phyloP scores from a whole-genome alignment of 1,284 basidiomycete genomes.

The Cutaneotrichosporon sp. region DNA sequence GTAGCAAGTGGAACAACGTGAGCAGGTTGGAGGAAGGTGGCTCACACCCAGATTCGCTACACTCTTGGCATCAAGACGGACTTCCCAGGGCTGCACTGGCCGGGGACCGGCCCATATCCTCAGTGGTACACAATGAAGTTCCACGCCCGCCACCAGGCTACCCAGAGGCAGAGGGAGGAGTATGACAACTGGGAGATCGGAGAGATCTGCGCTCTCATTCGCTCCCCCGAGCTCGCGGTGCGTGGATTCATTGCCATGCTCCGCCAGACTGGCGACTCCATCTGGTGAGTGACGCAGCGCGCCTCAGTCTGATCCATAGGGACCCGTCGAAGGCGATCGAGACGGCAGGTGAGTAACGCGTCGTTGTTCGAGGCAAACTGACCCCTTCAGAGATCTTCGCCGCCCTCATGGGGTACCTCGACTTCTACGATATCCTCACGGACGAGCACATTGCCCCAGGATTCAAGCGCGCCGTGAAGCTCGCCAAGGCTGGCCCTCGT shows the following conservation, averaged over 20 bases:
- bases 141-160: slow-evolving; percentile 4
- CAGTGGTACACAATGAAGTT: slow-evolving; percentile 14
- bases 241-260: slow-evolving; percentile 44
- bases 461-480: slow-evolving; percentile 24
- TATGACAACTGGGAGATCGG: slow-evolving; percentile 14
- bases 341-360: slow-evolving; percentile 37
- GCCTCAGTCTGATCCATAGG: slow-evolving; percentile 29
- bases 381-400: slow-evolving; percentile 31
- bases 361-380: too few species aligned
- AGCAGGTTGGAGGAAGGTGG: background rate
- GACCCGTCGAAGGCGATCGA: slow-evolving; percentile 33
- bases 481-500: slow-evolving; percentile 32
- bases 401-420: slow-evolving; percentile 39
- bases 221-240: slow-evolving; percentile 31
- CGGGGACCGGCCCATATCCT: slow-evolving; percentile 28
- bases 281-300: slow-evolving; percentile 12
- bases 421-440: slow-evolving; percentile 32
- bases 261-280: slow-evolving; percentile 30
- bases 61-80: slow-evolving; percentile 30
- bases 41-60: slow-evolving; percentile 32
- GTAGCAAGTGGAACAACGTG: slow-evolving; percentile 1
- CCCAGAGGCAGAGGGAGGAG: background rate
- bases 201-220: slow-evolving; percentile 40
- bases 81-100: slow-evolving; percentile 36
- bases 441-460: slow-evolving; percentile 25